Evolutionary conservation across 371 early-diverging fungal species (phyloP).

Genomic region (Apophysomyces variabilis): DNA sequence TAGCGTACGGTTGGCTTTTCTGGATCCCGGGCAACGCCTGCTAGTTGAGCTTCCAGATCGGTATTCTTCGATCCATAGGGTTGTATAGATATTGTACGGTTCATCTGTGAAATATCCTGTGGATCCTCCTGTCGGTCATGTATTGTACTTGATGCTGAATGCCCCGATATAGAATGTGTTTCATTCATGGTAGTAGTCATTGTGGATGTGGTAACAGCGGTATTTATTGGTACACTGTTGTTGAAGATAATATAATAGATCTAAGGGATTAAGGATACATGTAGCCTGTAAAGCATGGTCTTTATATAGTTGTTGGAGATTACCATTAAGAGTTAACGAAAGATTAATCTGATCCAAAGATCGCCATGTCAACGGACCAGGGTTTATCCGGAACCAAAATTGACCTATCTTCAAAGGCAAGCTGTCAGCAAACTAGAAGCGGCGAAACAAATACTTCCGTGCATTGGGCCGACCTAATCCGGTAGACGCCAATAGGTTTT

Average conservation of each 20-base stretch:
- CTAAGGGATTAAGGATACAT: background rate
- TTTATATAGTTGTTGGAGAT: constrained; percentile 5
- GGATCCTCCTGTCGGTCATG: background rate
- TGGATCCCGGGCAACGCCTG: background rate
- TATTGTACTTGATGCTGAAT: constrained; percentile 6
- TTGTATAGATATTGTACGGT: background rate
- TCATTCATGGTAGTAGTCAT: background rate
- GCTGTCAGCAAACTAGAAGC: background rate
- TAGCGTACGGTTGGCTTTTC: constrained; percentile 32
- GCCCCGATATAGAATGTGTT: background rate
- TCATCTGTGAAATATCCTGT: background rate
- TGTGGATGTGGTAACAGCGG: background rate
- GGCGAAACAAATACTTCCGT: constrained; percentile 6
- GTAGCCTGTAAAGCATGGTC: background rate
- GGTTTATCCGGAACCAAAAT: constrained; percentile 7
- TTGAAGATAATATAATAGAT: background rate
- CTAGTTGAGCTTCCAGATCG: constrained; percentile 13
- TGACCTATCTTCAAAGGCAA: background rate
- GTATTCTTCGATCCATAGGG: constrained; percentile 14
- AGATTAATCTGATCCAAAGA: constrained; percentile 6
- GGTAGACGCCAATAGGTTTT: background rate
- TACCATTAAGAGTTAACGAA: background rate
- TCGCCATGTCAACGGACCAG: constrained; percentile 3
- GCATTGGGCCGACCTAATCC: background rate
- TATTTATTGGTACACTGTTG: background rate